Base-by-base conservation (phyloP, 2,329 filamentous ascomycete genomes). In the Aspergillus niger region DNA sequence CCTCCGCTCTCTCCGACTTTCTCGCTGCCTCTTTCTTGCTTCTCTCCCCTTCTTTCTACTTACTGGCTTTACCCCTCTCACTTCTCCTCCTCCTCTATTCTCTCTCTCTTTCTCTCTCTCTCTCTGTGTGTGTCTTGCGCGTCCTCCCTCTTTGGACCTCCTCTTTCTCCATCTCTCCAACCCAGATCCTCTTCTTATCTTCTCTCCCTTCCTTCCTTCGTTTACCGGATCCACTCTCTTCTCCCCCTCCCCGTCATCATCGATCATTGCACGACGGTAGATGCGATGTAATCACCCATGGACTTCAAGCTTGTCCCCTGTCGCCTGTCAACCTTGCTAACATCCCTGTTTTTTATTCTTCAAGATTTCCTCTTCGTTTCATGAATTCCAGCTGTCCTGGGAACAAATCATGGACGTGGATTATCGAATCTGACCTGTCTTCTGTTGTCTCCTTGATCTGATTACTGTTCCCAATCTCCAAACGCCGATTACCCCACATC, bases 261-360 rank as follows among this genome's bases (percentile, higher is more conserved):
- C 61, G 62, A 61, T 67, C 63, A 60, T 65, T 61, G 58, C 60
- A 56, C 56, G 52, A 52, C 58, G 26, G 53, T 50, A 62, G 67
- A 69, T 74, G 66, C 70, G 64, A 74, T 75, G 72, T 74, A 68
- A 73, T 67, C 65, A 66, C 58, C 56, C 54, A 44, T 62, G 57
- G 62, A 59, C 58, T 61, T 55, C 63, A 64, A 64, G 56, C 62
- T 22, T 64, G 64, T 69, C 64, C 62, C 60, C 63, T 65, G 57
- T 65, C 65, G 48, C 62, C 55, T 56, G 52, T 36, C 55, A 53
- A 59, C 52, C 22, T 49, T 58, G 44, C 55, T 64, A 60, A 64
- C 65, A 62, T 65, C 59, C 60, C 55, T 50, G 58, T 55, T 55
- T 61, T 56, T 30, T 30, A 15, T 3, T 26, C 10, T 13, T 13